phyloP scores from a whole-genome alignment of 768 basidiomycete species.

The Clitopilus passeckerianus region DNA sequence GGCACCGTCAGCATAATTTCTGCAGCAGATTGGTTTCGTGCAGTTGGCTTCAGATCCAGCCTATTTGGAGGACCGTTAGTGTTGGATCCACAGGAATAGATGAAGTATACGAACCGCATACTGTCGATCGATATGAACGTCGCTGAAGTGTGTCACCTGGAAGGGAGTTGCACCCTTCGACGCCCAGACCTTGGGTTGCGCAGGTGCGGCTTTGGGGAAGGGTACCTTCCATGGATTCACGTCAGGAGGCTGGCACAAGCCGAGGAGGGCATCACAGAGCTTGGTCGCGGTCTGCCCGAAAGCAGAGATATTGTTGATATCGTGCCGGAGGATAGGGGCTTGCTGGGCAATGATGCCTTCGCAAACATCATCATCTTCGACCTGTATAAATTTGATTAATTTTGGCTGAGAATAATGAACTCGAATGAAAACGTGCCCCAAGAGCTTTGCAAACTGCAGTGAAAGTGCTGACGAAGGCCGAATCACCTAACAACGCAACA shows the following conservation, averaged over 20 bases:
- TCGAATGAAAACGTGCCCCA: slow-evolving; percentile 21
- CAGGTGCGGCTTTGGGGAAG: slow-evolving; percentile 37
- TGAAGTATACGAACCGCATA: slow-evolving; percentile 35
- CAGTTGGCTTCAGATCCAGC: slow-evolving; percentile 50
- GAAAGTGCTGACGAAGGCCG: slow-evolving; percentile 36
- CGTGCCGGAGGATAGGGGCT: slow-evolving; percentile 55
- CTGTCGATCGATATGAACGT: slow-evolving; percentile 55
- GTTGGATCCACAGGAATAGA: background rate
- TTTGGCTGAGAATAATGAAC: background rate
- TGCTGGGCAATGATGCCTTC: slow-evolving; percentile 42
- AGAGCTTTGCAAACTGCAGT: slow-evolving; percentile 38
- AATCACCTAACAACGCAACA: slow-evolving; percentile 44
- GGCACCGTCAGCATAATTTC: slow-evolving; percentile 38
- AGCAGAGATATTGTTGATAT: slow-evolving; percentile 42
- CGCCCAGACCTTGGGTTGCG: slow-evolving; percentile 23
- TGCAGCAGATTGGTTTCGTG: slow-evolving; percentile 61
- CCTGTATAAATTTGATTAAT: slow-evolving; percentile 19
- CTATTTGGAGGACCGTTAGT: slow-evolving; percentile 20
- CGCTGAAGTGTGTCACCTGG: slow-evolving; percentile 57
- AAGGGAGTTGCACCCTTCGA: slow-evolving; percentile 39
- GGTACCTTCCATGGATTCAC: slow-evolving; percentile 39
- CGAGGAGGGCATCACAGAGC: slow-evolving; percentile 50
- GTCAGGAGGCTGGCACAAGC: slow-evolving; percentile 45
- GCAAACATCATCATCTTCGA: slow-evolving; percentile 56
- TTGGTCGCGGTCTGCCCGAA: slow-evolving; percentile 44